Percentiles rank a stretch among this genome's conserved stretches.
Evolutionary conservation across 495 filamentous ascomycete genomes (phyloP).

Genomic region (Aspergillus baeticus): DNA sequence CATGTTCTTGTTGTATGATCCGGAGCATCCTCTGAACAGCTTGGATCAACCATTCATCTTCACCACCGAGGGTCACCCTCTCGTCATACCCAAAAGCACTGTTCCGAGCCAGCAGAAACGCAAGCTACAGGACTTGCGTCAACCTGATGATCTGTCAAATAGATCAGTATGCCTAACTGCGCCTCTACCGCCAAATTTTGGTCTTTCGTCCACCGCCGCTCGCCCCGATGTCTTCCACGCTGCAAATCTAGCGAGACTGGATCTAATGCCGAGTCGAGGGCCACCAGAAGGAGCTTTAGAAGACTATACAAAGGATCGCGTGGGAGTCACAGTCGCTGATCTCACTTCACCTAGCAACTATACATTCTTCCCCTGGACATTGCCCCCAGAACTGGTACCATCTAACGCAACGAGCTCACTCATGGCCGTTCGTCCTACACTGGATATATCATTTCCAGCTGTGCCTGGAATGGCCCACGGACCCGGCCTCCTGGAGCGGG

Average conservation of each 20-base stretch:
- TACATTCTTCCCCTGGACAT: conserved; percentile 90
- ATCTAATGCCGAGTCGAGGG: conserved; percentile 63
- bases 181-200: conserved; percentile 57
- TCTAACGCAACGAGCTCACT: conserved; percentile 68
- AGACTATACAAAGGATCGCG: conserved; percentile 49
- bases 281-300: conserved; percentile 52
- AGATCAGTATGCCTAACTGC: conserved; percentile 55
- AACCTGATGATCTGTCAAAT: neutral
- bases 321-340: conserved; percentile 55
- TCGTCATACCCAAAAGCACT: conserved; percentile 70
- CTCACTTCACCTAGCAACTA: conserved; percentile 69
- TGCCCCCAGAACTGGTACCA: conserved; percentile 72
- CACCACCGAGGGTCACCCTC: conserved; percentile 91
- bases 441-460: conserved; percentile 80
- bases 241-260: conserved; percentile 77
- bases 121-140: conserved; percentile 8
- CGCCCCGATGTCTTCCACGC: conserved; percentile 90
- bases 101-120: conserved; percentile 11
- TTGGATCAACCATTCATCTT: conserved; percentile 89
- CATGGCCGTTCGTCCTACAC: conserved; percentile 59
- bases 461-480: conserved; percentile 54
- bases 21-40: conserved; percentile 81
- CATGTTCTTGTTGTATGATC: conserved; percentile 84
- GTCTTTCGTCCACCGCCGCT: conserved; percentile 75
- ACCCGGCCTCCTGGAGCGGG: conserved; percentile 55